Percentiles rank a stretch among this genome's conserved stretches.
Evolutionary conservation across 306 rosid genomes (phyloP).

Genomic region (Castanospermum australe): DNA sequence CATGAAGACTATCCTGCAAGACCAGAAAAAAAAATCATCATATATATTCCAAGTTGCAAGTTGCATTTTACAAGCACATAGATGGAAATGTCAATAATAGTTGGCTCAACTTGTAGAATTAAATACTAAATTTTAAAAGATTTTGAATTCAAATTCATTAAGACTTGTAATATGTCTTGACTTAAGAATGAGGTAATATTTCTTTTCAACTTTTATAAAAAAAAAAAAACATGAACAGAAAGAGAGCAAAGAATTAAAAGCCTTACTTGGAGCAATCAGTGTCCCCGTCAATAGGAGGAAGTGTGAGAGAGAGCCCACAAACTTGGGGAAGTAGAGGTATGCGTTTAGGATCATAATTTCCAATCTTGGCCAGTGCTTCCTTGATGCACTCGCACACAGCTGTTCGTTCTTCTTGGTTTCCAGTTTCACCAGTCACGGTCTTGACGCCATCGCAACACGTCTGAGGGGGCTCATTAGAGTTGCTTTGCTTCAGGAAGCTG

Average conservation of each 20-base stretch:
- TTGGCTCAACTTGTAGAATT: too few relatives aligned
- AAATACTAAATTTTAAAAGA: too few relatives aligned
- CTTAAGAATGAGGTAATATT: too few relatives aligned
- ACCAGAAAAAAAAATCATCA: neutral
- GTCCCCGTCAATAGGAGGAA: conserved; percentile 26
- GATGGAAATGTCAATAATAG: neutral
- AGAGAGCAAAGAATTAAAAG: neutral
- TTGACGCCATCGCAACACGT: conserved; percentile 26
- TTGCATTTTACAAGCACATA: neutral
- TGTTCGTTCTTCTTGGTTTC: neutral
- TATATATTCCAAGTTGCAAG: neutral
- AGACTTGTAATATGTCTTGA: too few relatives aligned
- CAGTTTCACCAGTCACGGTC: neutral
- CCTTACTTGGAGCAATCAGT: conserved; percentile 26
- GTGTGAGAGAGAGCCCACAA: neutral
- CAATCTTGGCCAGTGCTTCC: neutral
- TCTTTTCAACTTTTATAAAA: too few relatives aligned
- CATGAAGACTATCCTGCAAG: neutral
- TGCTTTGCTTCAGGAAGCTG: neutral
- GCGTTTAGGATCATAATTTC: conserved; percentile 16
- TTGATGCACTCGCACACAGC: conserved; percentile 27
- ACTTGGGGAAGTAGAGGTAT: conserved; percentile 11
- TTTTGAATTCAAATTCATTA: too few relatives aligned
- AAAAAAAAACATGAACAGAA: too few relatives aligned
- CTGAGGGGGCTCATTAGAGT: neutral